These are phyloP conservation scores for Bidens hawaiensis DNA, from an alignment of 140 eudicot genomes.

Conservation along the genomic window DNA sequence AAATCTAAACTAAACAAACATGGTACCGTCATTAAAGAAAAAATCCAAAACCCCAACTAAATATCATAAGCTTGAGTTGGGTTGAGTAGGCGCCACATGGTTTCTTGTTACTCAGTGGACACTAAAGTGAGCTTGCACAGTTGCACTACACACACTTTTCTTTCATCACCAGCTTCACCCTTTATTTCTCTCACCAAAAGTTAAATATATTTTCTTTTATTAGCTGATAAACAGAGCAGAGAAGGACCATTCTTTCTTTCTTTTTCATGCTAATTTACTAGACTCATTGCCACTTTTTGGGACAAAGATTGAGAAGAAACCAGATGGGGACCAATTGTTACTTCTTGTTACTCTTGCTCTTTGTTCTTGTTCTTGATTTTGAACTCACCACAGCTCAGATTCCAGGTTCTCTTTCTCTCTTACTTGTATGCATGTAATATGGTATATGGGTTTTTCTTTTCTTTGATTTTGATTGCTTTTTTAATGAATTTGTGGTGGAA, in stretches of 20 bases:
- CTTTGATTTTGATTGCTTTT: not conserved
- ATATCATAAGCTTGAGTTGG: no score
- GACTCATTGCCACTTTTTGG: not conserved
- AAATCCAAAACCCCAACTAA: no score
- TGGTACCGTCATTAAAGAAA: no score
- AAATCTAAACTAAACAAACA: no score
- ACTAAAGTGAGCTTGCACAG: not conserved
- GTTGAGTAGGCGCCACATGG: no score
- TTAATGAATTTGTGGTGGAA: not conserved
- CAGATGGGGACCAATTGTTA: conserved; percentile 34
- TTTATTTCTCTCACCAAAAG: no score
- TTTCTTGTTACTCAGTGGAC: not conserved
- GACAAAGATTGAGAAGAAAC: conserved; percentile 15
- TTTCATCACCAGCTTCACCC: not conserved
- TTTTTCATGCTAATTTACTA: no score
- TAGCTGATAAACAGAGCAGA: no score
- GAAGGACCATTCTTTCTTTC: no score
- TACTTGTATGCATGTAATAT: no score
- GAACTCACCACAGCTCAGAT: conserved; percentile 50
- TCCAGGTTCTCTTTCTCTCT: conserved; percentile 47
- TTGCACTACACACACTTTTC: not conserved
- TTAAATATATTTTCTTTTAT: no score
- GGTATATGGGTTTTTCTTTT: no score
- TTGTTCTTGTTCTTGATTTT: conserved; percentile 27
- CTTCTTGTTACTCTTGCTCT: conserved; percentile 23